Evolutionary conservation across 164 flowering plant genomes (phyloP), one percentile per base, ranked within the genome.

Genomic region (Sedum album): DNA sequence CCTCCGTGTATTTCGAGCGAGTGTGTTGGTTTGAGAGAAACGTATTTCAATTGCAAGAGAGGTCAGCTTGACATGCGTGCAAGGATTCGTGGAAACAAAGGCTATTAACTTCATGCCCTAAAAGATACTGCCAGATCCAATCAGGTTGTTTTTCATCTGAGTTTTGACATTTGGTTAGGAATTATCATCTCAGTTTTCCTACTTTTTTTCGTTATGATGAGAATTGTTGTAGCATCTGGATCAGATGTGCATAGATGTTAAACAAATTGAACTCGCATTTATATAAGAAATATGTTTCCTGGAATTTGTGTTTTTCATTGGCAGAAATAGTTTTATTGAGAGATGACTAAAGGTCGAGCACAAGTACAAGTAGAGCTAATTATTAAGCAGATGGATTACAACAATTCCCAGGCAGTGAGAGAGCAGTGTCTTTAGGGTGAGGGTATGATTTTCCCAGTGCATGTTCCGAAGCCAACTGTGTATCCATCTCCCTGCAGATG

Each of bases 11-110:
- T 93, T 51, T 72, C 92, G 0, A 86, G 86, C 41, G 96, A 93
- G 70, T 93, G 98, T 66, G 88, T 90, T 14, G 98, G 98, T 33
- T 73, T 93, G 18, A 85, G 98, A 73, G 97, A 93, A 74, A 93
- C 97, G 9, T 93, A 85, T 69, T 93, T 89, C 85, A 90, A 89
- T 79, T 93, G 97, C 89, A 93, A 93, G 81, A 84, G 98, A 84
- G 97, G 98, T 72, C 96, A 91, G 90, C 80, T 84, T 75, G 88
- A 84, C 76, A 82, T 84, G 86, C 78, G 88, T 76, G 86, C 84
- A 30, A 75, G 88, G 67, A 84, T 84, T 65, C 83, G 88, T 11
- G 88, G 86, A 23, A 84, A 84, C 76, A 84, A 84, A 67, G 88
- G 88, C 26, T 84, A 84, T 71, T 84, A 70, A 69, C 30, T 33